phyloP scores from a whole-genome alignment of 345 rosid species.

The Citrus australasica region DNA sequence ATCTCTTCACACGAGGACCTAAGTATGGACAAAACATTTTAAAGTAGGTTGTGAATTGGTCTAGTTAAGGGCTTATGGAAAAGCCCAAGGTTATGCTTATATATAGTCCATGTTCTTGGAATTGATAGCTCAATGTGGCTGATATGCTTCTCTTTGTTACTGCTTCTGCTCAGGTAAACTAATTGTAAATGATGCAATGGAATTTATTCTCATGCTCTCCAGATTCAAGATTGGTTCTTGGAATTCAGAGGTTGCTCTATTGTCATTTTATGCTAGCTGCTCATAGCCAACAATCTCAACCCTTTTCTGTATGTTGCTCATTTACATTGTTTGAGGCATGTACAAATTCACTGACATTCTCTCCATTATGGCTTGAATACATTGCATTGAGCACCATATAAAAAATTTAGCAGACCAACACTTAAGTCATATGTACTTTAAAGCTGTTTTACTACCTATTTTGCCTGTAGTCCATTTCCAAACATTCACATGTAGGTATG shows the following conservation, averaged over 20 bases:
- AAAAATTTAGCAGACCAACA: background rate
- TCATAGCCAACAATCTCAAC: background rate
- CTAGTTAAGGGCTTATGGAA: no score
- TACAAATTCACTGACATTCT: background rate
- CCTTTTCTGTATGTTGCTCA: background rate
- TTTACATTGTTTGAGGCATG: background rate
- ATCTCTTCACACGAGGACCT: no score
- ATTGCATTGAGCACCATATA: background rate
- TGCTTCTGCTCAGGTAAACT: background rate
- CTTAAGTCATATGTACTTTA: background rate
- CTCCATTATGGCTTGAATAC: background rate
- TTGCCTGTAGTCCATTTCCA: background rate
- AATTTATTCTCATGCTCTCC: background rate
- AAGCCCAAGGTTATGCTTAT: background rate
- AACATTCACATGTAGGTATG: background rate
- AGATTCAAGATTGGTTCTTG: conserved; percentile 5
- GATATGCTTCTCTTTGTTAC: background rate
- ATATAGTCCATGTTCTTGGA: background rate
- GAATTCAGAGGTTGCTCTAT: background rate
- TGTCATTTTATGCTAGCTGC: conserved; percentile 1
- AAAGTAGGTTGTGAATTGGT: no score
- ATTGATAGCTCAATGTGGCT: background rate
- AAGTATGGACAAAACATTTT: no score
- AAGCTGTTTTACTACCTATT: background rate
- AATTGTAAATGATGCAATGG: background rate